phyloP scores from a whole-genome alignment of 2,329 filamentous ascomycete species.

The Samsoniella hepiali region DNA sequence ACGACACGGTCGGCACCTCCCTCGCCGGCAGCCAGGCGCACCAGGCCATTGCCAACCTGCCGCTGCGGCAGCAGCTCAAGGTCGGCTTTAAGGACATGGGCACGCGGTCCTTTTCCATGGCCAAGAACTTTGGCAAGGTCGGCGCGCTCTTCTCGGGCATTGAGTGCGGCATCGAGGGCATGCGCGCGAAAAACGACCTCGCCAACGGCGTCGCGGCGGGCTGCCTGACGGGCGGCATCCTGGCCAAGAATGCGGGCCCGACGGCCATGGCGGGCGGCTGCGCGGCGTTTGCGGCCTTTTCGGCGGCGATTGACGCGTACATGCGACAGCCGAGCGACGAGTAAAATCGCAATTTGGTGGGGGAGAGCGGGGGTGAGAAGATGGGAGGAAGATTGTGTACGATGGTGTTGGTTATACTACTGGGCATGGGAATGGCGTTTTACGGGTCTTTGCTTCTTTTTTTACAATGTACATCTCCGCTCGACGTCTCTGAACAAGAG shows the following conservation, averaged over 20 bases:
- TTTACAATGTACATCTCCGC: constrained; percentile 17
- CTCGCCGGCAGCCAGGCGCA: constrained; percentile 38
- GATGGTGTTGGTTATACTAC: constrained; percentile 22
- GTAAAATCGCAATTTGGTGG: constrained; percentile 27
- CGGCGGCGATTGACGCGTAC: constrained; percentile 85
- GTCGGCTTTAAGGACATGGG: constrained; percentile 96
- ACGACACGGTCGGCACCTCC: constrained; percentile 82
- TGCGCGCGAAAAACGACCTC: constrained; percentile 90
- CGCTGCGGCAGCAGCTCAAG: constrained; percentile 78
- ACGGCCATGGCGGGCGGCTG: constrained; percentile 86
- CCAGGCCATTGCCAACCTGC: constrained; percentile 58
- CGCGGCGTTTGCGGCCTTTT: constrained; percentile 90
- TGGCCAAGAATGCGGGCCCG: constrained; percentile 83
- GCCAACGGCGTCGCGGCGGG: constrained; percentile 83
- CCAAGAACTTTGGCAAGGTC: constrained; percentile 93
- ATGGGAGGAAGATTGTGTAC: constrained; percentile 8
- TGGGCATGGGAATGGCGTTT: constrained; percentile 26
- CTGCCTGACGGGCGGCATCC: constrained; percentile 83
- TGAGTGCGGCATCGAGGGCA: constrained; percentile 92
- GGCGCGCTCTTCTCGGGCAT: constrained; percentile 88
- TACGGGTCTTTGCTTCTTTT: constrained; percentile 31
- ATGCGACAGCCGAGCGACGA: constrained; percentile 74
- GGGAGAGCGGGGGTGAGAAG: neutral
- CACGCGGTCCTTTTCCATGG: constrained; percentile 71
- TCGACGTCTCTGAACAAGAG: constrained; percentile 19